These are phyloP conservation scores for Phialocephala subalpina DNA, from an alignment of 2,329 filamentous ascomycete genomes.

Conservation along the genomic window DNA sequence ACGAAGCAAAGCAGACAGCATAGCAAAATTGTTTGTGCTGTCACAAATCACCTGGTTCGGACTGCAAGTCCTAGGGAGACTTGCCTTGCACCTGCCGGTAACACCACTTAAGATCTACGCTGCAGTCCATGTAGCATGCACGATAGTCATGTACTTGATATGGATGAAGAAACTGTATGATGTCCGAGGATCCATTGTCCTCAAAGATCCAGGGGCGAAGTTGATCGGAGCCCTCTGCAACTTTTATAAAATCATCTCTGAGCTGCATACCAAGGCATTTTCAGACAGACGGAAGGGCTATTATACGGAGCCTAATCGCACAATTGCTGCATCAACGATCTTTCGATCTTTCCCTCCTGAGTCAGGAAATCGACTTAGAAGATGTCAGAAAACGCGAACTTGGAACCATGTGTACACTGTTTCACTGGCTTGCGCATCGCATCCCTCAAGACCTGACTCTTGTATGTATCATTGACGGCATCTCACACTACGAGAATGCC, in stretches of 20 bases:
- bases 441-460: no score
- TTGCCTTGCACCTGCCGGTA: background rate
- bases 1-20: constrained; percentile 13
- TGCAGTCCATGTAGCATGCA: constrained; percentile 8
- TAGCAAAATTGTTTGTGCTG: constrained; percentile 1
- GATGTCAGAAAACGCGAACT: no score
- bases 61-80: constrained; percentile 7
- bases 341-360: no score
- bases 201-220: background rate
- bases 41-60: constrained; percentile 12
- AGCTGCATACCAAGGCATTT: background rate
- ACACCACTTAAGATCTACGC: background rate
- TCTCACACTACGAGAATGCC: no score
- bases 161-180: constrained; percentile 15
- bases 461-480: no score
- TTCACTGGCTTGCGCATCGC: no score
- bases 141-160: constrained; percentile 4
- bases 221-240: constrained; percentile 5
- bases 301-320: no score
- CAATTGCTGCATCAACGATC: no score
- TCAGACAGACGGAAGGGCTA: background rate
- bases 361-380: no score
- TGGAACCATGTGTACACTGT: no score
- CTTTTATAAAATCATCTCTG: background rate
- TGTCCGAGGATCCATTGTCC: background rate